Percentiles rank a stretch among this genome's conserved stretches.
Conservation (phyloP, 2,329 filamentous ascomycete species). For the Paecilomyces sp. region DNA sequence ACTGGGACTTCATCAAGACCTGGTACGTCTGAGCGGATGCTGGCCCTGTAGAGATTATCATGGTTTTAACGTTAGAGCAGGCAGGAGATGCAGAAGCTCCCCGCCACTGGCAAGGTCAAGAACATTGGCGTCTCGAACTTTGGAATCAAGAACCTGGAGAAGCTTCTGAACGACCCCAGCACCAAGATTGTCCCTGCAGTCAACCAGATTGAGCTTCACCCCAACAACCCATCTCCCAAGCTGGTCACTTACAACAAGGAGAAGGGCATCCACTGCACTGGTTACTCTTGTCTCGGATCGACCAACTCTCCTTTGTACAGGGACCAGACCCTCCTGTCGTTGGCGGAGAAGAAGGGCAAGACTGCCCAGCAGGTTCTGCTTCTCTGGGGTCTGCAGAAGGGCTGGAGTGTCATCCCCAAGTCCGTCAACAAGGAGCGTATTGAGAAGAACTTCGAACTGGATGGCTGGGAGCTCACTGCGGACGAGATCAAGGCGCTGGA, state of each 20-base stretch:
- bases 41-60: slow-evolving; percentile 63
- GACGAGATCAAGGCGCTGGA: slow-evolving; percentile 66
- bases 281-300: slow-evolving; percentile 52
- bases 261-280: slow-evolving; percentile 49
- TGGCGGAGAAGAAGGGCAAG: slow-evolving; percentile 51
- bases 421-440: slow-evolving; percentile 68
- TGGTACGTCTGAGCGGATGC: slow-evolving; percentile 44
- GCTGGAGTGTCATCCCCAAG: slow-evolving; percentile 81
- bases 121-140: slow-evolving; percentile 88
- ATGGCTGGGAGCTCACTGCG: slow-evolving; percentile 65
- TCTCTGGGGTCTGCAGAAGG: slow-evolving; percentile 73
- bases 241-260: slow-evolving; percentile 45
- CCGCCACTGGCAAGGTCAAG: slow-evolving; percentile 54
- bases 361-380: slow-evolving; percentile 48
- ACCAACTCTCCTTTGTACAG: slow-evolving; percentile 49
- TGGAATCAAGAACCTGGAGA: slow-evolving; percentile 71
- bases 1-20: slow-evolving; percentile 79
- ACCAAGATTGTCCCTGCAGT: slow-evolving; percentile 44
- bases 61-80: slow-evolving; percentile 59
- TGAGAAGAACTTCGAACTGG: slow-evolving; percentile 66
- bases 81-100: slow-evolving; percentile 39
- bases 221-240: slow-evolving; percentile 63
- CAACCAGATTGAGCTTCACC: slow-evolving; percentile 50
- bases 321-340: slow-evolving; percentile 43
- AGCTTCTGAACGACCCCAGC: slow-evolving; percentile 61